These are phyloP conservation scores for Erodium trifolium DNA, from an alignment of 441 rosid genomes.

Conservation along the genomic window DNA sequence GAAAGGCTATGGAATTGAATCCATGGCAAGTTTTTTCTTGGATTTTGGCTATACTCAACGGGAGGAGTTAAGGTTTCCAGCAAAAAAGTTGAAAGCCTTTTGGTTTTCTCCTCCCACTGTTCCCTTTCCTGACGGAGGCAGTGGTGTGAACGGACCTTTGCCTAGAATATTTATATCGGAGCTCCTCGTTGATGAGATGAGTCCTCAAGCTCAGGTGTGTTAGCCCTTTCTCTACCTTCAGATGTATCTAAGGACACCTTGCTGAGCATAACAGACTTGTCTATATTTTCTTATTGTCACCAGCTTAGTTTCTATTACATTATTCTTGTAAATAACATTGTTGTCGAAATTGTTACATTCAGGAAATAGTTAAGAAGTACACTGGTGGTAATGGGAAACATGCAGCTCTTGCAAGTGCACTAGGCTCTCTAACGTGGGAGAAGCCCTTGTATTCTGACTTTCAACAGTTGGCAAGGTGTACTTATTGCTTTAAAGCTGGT, in stretches of 20 bases:
- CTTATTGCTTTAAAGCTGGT: neutral
- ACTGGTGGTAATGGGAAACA: constrained; percentile 45
- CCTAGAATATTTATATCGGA: constrained; percentile 88
- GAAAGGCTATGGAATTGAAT: constrained; percentile 68
- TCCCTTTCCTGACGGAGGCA: constrained; percentile 33
- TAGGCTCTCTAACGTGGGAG: constrained; percentile 76
- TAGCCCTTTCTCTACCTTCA: neutral
- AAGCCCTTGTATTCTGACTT: constrained; percentile 66
- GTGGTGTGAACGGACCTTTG: constrained; percentile 61
- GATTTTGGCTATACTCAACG: constrained; percentile 66
- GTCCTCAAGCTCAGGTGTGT: constrained; percentile 62
- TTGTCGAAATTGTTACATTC: constrained; percentile 20
- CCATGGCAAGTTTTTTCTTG: constrained; percentile 67
- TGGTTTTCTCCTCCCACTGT: constrained; percentile 84
- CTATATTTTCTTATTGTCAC: too few species aligned
- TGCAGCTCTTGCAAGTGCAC: constrained; percentile 70
- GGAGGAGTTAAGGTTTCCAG: constrained; percentile 84
- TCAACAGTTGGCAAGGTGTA: constrained; percentile 68
- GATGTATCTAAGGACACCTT: too few species aligned
- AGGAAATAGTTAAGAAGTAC: constrained; percentile 74
- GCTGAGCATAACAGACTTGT: too few species aligned
- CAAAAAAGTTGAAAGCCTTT: constrained; percentile 75
- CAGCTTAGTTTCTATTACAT: too few species aligned
- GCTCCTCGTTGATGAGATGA: constrained; percentile 75
- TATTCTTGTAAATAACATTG: neutral